These are phyloP conservation scores for Rugosomyces carneus DNA, from an alignment of 1,284 basidiomycete species.

Conservation along the genomic window DNA sequence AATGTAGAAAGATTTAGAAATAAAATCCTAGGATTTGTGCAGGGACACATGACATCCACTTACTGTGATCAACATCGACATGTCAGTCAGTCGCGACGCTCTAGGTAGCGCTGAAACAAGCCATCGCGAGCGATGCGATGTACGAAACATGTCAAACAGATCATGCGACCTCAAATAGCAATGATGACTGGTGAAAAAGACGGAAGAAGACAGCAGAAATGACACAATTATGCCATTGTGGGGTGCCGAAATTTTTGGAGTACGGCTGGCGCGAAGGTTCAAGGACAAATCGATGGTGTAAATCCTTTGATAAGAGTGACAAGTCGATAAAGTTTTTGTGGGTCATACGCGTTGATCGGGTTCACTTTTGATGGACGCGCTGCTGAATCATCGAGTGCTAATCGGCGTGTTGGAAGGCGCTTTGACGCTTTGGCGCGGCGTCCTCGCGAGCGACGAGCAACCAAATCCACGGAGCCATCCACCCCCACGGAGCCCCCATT, in stretches of 20 bases:
- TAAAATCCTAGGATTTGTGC: conserved; percentile 8
- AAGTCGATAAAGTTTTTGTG: neutral
- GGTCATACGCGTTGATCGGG: conserved; percentile 5
- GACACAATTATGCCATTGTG: neutral
- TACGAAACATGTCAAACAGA: neutral
- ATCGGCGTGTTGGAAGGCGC: conserved; percentile 41
- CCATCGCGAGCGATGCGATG: neutral
- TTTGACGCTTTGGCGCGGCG: conserved; percentile 39
- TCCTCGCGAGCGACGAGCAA: conserved; percentile 11
- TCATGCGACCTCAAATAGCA: neutral
- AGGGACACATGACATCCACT: conserved; percentile 5
- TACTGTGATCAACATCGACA: conserved; percentile 8
- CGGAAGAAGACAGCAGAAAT: neutral
- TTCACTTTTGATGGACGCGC: conserved; percentile 28
- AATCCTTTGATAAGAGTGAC: too few species aligned
- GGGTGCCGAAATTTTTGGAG: neutral
- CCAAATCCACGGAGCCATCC: conserved; percentile 12
- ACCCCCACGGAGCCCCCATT: conserved; percentile 12
- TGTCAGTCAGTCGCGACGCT: conserved; percentile 6
- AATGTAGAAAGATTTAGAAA: neutral
- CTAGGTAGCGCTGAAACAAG: neutral
- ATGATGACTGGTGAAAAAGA: neutral
- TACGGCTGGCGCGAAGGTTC: neutral
- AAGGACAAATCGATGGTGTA: conserved; percentile 8
- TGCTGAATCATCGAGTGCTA: conserved; percentile 23